Percentiles rank a stretch among this genome's conserved stretches.
Conservation (phyloP, 306 rosid genomes). For the Macrotyloma uniflorum region DNA sequence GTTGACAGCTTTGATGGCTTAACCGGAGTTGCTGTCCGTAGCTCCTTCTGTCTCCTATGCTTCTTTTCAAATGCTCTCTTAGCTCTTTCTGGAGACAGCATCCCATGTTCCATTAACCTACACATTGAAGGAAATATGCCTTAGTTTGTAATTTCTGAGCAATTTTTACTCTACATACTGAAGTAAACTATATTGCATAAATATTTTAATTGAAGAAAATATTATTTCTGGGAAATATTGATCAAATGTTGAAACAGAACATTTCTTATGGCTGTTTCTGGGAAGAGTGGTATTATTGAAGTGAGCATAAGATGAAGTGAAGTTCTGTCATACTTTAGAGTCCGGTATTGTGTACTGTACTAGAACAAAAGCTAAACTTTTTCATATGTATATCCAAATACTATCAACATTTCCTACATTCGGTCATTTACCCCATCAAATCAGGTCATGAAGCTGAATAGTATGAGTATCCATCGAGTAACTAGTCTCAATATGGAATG, state of each 20-base stretch:
- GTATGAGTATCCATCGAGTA: not conserved
- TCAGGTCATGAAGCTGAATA: not conserved
- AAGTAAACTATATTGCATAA: not conserved
- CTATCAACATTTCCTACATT: not conserved
- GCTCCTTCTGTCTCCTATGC: conserved; percentile 83
- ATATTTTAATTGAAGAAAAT: not conserved
- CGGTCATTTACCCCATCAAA: not conserved
- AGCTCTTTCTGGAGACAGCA: conserved; percentile 77
- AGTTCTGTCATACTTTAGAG: not conserved
- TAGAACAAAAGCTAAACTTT: not conserved
- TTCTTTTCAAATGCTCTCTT: conserved; percentile 84
- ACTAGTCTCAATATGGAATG: not conserved
- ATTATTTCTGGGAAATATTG: not conserved
- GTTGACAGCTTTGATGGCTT: conserved; percentile 59
- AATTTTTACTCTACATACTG: not conserved
- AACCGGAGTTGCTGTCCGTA: conserved; percentile 68
- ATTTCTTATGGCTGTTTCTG: not conserved
- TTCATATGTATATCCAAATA: not conserved
- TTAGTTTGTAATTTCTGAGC: conserved; percentile 3
- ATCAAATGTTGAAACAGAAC: not conserved
- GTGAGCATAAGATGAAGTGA: not conserved
- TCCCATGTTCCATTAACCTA: conserved; percentile 99
- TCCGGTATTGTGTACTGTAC: not conserved
- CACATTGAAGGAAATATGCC: conserved; percentile 23
- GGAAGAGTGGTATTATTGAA: not conserved